Percentiles rank a stretch among this genome's conserved stretches.
phyloP scores from a whole-genome alignment of 2,329 filamentous ascomycete genomes.

The Neobulgaria alba region DNA sequence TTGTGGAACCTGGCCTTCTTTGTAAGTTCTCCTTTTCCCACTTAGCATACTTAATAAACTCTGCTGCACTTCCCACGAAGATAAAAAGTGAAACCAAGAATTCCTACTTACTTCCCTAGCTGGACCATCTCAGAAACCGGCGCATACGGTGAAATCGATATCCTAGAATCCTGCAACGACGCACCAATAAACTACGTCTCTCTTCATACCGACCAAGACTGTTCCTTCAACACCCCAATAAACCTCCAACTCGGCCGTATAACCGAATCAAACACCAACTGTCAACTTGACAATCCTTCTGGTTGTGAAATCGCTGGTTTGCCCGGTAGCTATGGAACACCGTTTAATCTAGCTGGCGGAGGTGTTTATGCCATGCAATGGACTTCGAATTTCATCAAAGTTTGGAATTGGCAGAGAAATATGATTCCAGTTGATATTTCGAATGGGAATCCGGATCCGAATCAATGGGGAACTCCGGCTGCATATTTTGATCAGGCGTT shows the following conservation, averaged over 20 bases:
- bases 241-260: constrained; percentile 14
- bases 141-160: constrained; percentile 33
- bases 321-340: constrained; percentile 43
- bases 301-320: constrained; percentile 28
- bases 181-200: constrained; percentile 11
- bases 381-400: constrained; percentile 55
- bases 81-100: too few species aligned
- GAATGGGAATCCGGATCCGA: constrained; percentile 43
- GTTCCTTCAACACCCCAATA: constrained; percentile 14
- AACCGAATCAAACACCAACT: constrained; percentile 8
- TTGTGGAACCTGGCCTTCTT: constrained; percentile 70
- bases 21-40: constrained; percentile 35
- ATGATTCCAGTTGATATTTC: constrained; percentile 57
- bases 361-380: constrained; percentile 64
- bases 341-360: constrained; percentile 56
- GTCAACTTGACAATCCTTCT: constrained; percentile 20
- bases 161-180: constrained; percentile 51
- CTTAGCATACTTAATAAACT: too few species aligned
- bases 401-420: constrained; percentile 66
- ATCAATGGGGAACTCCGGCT: constrained; percentile 59
- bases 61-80: too few species aligned
- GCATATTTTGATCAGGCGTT: constrained; percentile 45
- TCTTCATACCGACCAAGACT: constrained; percentile 14
- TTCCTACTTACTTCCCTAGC: constrained; percentile 5
- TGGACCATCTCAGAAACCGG: constrained; percentile 14